Percentiles rank a stretch among this genome's conserved stretches.
Conservation (phyloP, 2,329 filamentous ascomycete species). For the Alternaria postmessia region DNA sequence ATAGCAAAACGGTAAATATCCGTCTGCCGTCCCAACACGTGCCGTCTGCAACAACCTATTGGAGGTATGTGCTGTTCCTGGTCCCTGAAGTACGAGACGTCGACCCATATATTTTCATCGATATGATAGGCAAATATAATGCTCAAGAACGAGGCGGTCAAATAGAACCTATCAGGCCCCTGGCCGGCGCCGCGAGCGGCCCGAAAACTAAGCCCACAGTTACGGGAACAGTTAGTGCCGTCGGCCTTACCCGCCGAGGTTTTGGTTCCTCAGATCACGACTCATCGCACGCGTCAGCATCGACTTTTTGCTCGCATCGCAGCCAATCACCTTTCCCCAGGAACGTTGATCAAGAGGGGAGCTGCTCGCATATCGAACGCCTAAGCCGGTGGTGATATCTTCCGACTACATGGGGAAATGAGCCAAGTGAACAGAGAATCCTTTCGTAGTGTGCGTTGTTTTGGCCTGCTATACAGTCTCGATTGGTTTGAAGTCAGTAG, state of each 20-base stretch:
- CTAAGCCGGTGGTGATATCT: background rate
- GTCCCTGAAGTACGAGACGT: background rate
- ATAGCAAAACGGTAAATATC: background rate
- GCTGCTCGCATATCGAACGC: background rate
- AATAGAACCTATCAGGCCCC: constrained; percentile 1
- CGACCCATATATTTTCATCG: background rate
- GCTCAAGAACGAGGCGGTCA: background rate
- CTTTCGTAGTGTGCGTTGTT: background rate
- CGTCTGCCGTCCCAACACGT: background rate
- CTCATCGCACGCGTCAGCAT: constrained; percentile 7
- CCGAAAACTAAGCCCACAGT: constrained; percentile 3
- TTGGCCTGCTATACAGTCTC: background rate
- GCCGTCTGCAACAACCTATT: background rate
- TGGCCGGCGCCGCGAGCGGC: constrained; percentile 2
- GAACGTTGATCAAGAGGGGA: background rate
- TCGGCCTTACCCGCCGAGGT: constrained; percentile 3
- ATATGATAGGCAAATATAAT: background rate
- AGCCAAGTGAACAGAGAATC: background rate
- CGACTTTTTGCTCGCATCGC: background rate
- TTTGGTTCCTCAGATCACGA: background rate
- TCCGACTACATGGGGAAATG: background rate
- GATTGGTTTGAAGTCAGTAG: background rate
- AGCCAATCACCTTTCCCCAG: background rate
- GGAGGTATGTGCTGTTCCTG: background rate
- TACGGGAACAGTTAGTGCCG: constrained; percentile 4